A percentile compares a stretch with the other conserved stretches of the same genome.
phyloP scores from a whole-genome alignment of 768 basidiomycete species.

The Butyriboletus loyo region DNA sequence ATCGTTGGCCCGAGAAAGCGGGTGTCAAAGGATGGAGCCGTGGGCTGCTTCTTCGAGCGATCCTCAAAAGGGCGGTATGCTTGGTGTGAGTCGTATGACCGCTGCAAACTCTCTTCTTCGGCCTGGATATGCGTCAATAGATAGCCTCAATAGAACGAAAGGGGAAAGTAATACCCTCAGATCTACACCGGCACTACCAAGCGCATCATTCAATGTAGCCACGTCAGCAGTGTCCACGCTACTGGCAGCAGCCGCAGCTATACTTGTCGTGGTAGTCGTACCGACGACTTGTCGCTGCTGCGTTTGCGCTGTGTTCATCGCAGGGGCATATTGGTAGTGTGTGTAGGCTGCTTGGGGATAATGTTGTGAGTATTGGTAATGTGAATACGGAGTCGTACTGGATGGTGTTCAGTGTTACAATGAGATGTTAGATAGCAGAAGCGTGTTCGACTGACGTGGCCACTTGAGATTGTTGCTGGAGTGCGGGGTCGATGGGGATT shows the following conservation, averaged over 20 bases:
- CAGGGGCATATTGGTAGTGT: conserved; percentile 42
- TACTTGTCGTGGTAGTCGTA: conserved; percentile 18
- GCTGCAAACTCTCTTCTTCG: conserved; percentile 79
- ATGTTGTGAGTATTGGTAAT: conserved; percentile 41
- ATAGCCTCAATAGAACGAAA: not conserved
- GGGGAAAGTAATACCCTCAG: conserved; percentile 50
- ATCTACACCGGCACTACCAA: conserved; percentile 86
- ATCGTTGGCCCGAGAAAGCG: conserved; percentile 64
- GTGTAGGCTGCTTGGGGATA: conserved; percentile 37
- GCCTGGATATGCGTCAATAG: conserved; percentile 48
- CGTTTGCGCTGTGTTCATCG: conserved; percentile 27
- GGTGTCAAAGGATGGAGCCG: conserved; percentile 66
- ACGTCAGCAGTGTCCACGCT: conserved; percentile 67
- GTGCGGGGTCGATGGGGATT: conserved; percentile 65
- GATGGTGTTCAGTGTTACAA: conserved; percentile 6
- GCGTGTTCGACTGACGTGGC: conserved; percentile 36
- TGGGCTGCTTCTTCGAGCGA: conserved; percentile 73
- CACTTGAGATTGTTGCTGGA: conserved; percentile 56
- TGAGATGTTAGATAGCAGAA: not conserved
- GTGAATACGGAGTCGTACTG: conserved; percentile 49
- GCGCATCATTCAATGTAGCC: conserved; percentile 76
- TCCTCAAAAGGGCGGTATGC: conserved; percentile 70
- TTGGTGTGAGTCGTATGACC: conserved; percentile 58
- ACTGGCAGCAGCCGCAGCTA: conserved; percentile 25
- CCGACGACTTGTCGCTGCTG: conserved; percentile 30